A percentile compares a stretch with the other conserved stretches of the same genome.
phyloP scores from a whole-genome alignment of 768 basidiomycete species.

The Mycena latifolia region DNA sequence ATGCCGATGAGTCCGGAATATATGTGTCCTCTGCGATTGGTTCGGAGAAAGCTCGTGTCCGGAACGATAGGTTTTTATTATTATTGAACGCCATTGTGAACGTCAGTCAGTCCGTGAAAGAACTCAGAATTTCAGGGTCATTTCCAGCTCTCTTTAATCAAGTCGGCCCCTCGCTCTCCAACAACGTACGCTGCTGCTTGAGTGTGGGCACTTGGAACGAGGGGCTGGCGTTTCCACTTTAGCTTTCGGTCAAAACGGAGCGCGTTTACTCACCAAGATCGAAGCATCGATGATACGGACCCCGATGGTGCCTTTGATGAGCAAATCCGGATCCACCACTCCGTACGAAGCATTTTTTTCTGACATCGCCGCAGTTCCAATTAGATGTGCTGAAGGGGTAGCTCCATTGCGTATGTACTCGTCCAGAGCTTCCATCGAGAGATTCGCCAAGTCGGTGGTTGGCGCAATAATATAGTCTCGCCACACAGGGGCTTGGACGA shows the following conservation, averaged over 20 bases:
- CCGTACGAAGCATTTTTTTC: neutral
- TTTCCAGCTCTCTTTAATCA: constrained; percentile 37
- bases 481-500: constrained; percentile 44
- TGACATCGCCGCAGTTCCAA: neutral
- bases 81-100: too few species aligned
- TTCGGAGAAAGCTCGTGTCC: too few species aligned
- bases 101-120: too few species aligned
- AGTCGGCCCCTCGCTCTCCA: constrained; percentile 42
- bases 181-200: constrained; percentile 40
- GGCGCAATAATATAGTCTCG: constrained; percentile 1
- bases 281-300: constrained; percentile 8
- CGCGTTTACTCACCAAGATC: too few species aligned
- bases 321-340: constrained; percentile 4
- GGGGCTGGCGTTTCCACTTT: too few species aligned
- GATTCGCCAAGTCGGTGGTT: neutral
- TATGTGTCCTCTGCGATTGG: too few species aligned
- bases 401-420: neutral
- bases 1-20: too few species aligned
- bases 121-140: too few species aligned
- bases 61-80: too few species aligned
- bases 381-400: neutral
- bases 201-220: constrained; percentile 40
- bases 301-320: neutral
- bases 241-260: too few species aligned
- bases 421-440: neutral